Evolutionary conservation across 768 basidiomycete species (phyloP).

Genomic region (Phaffia australis): DNA sequence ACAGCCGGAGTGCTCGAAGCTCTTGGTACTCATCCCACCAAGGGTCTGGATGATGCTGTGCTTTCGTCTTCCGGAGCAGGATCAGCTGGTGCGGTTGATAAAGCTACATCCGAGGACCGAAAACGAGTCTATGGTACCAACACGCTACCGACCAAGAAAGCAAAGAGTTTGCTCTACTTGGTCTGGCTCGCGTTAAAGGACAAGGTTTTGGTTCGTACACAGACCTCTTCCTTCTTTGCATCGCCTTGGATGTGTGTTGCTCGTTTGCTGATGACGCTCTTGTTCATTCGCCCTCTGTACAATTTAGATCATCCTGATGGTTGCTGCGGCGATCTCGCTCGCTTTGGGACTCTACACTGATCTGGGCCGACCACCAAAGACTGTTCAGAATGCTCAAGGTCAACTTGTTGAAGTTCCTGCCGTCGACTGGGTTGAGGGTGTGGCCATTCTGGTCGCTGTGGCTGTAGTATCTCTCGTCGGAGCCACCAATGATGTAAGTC

Average conservation of each 20-base stretch:
- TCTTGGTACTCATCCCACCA: conserved; percentile 53
- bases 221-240: neutral
- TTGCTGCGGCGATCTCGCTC: conserved; percentile 85
- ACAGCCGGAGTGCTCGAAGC: conserved; percentile 54
- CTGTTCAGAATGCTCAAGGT: conserved; percentile 28
- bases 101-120: conserved; percentile 52
- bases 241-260: neutral
- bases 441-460: conserved; percentile 45
- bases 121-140: conserved; percentile 64
- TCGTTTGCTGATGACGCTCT: neutral
- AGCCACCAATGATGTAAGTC: conserved; percentile 56
- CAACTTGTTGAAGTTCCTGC: conserved; percentile 8
- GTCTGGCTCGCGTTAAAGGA: conserved; percentile 84
- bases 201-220: conserved; percentile 63
- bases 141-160: conserved; percentile 55
- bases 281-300: neutral
- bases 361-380: conserved; percentile 58
- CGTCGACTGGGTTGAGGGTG: conserved; percentile 25
- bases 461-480: conserved; percentile 61
- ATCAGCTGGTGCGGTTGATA: neutral
- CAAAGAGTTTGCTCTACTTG: conserved; percentile 58
- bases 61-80: conserved; percentile 16
- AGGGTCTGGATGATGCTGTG: conserved; percentile 35
- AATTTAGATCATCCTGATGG: conserved; percentile 66
- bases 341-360: conserved; percentile 91